phyloP scores from a whole-genome alignment of 345 rosid genomes.

The Populus simonii region DNA sequence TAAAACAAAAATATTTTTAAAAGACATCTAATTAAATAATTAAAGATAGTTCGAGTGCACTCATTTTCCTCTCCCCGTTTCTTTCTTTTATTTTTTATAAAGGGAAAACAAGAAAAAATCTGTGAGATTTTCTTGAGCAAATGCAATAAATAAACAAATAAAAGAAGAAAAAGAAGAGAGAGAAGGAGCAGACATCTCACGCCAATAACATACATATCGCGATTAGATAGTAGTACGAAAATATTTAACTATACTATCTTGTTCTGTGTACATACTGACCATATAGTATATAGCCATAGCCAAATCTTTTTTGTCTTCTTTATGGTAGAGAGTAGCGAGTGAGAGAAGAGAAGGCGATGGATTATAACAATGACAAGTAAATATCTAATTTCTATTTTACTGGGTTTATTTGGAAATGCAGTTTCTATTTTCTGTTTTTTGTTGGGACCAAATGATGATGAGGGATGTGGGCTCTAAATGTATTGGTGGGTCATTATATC shows the following conservation, averaged over 20 bases:
- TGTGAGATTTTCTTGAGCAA: not conserved
- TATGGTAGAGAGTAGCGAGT: not conserved
- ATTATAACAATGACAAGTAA: constrained; percentile 39
- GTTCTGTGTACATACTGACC: not conserved
- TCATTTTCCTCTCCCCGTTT: not conserved
- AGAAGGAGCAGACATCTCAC: constrained; percentile 22
- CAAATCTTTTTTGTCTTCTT: constrained; percentile 21
- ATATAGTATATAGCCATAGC: constrained; percentile 13
- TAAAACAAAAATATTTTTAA: too few species aligned
- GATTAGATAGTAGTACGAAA: not conserved
- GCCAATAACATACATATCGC: constrained; percentile 7
- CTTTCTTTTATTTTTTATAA: not conserved
- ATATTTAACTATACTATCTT: not conserved
- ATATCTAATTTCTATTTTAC: not conserved
- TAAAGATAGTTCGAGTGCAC: too few species aligned
- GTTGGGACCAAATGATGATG: constrained; percentile 7
- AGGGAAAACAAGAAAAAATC: not conserved
- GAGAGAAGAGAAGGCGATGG: constrained; percentile 30
- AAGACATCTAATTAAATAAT: too few species aligned
- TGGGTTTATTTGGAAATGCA: constrained; percentile 9
- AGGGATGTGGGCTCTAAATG: constrained; percentile 16
- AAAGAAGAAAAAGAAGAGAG: not conserved
- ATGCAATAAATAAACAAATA: not conserved
- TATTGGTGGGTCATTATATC: constrained; percentile 24
- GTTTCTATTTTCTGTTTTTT: not conserved